Evolutionary conservation across 176 grass and related monocot species (phyloP).

Genomic region (Secale cereale): DNA sequence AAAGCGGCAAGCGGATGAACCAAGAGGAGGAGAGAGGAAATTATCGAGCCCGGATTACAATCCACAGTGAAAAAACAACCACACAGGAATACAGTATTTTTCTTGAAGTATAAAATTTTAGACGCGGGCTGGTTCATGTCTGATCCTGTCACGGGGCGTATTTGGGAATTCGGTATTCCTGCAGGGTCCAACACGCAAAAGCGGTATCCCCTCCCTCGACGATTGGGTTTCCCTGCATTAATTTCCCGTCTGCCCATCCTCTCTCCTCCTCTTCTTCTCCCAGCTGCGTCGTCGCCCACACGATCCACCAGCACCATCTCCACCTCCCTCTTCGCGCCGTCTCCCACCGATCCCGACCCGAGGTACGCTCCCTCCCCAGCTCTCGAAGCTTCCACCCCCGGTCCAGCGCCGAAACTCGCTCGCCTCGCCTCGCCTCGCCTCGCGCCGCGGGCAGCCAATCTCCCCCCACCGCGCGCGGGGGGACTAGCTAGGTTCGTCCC

Average conservation of each 20-base stretch:
- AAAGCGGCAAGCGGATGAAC: background rate
- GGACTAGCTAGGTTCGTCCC: background rate
- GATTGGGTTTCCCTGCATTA: conserved; percentile 9
- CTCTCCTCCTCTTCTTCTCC: background rate
- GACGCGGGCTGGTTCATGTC: background rate
- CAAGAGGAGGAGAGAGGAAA: too few species aligned
- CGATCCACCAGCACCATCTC: conserved; percentile 24
- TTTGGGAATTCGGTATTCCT: background rate
- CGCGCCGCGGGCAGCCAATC: background rate
- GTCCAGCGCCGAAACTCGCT: background rate
- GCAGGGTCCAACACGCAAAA: conserved; percentile 17
- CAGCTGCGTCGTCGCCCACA: conserved; percentile 38
- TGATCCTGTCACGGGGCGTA: background rate
- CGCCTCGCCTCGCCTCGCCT: background rate
- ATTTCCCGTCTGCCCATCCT: conserved; percentile 1
- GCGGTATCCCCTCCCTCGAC: background rate
- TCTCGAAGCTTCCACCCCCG: too few species aligned
- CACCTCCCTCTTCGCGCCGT: conserved; percentile 6
- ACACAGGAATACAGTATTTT: background rate
- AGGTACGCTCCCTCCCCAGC: conserved; percentile 28
- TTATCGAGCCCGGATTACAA: background rate
- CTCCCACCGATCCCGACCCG: conserved; percentile 28
- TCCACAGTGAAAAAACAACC: background rate
- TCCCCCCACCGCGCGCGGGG: background rate
- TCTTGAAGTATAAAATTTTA: background rate